Evolutionary conservation across 768 basidiomycete genomes (phyloP), one percentile per base, ranked within the genome.

Genomic region (Trametes sanguinea): DNA sequence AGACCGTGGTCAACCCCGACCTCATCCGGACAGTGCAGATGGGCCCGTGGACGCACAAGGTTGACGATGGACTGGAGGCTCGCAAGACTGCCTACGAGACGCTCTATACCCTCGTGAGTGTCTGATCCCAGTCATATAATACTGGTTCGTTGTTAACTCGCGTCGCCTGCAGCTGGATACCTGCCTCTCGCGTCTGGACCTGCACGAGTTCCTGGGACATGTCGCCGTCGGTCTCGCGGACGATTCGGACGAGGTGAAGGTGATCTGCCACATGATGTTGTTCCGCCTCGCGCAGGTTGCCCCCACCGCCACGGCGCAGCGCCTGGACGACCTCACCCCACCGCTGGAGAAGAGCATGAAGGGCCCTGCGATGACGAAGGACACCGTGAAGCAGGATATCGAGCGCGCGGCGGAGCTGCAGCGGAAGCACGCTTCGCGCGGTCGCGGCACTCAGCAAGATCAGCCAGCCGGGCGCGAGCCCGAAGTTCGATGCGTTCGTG

Each of bases 51-150:
- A 92, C 89, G 30, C 94, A 96, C 76, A 94, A 92, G 72, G 93
- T 97, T 54, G 97, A 99, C 68, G 95, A 98, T 65, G 97, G 97
- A 51, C 81, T 98, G 43, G 96, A 98, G 65, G 88, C 95, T 22
- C 87, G 97, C 61, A 98, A 98, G 81, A 95, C 93, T 0, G 96
- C 97, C 2, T 98, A 92, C 75, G 97, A 99, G 75, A 94, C 95
- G 1, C 92, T 98, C 80, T 95, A 97, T 72, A 97, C 95, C 17
- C 75, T 98, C 67, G 94, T 95, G 68, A 67, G 89, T 75, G 14
- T 16, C 22, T 22, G 22, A 22, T 22, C 22, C 22, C 22, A 22
- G 22, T 22, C 22, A 22, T 22, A 22, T 22, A 22, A 22, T 22
- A 22, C 22, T 22, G 22, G 22, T 22, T 22, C 22, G 22, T 22